Base-by-base conservation (phyloP, 2,329 filamentous ascomycete species). In the Colletotrichum somersetense region DNA sequence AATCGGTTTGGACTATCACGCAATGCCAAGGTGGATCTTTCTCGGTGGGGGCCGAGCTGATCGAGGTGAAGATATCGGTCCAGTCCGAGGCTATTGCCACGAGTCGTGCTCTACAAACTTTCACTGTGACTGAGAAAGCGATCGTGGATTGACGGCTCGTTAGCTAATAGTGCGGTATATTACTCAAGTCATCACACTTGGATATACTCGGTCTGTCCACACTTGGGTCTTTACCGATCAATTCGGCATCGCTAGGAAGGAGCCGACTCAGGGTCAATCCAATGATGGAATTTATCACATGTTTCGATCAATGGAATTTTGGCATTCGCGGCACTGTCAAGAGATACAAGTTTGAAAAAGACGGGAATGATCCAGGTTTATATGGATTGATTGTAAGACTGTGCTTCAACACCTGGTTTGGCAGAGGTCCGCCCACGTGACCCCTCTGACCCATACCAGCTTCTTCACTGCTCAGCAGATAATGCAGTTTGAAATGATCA, bases 1-100 rank as follows among this genome's bases (percentile, higher is more conserved):
- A 68, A 72, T 72, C 66, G 35, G 23, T 30, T 46, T 64, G 35
- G 35, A 23, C 46, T 50, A 72, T 72, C 59, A 72, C 69, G 69
- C 69, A 64, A 72, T 69, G 59, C 44, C 33, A 55, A 42, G 5
- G 67, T 66, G 67, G 67, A 56, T 53, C 59, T 62, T 46, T 33
- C 53, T 72, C 66, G 66, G 67, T 71, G 10, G 10, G 46, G 38
- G 64, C 69, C 69, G 69, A 72, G 58, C 50, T 30, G 38, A 69
- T 8, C 11, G 59, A 44, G n/a, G 66, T 35, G 53, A 48, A 63
- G 66, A 72, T 61, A 64, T 64, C 69, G 69, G 69, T 50, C 38
- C 52, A 68, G 69, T 53, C 69, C 69, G 69, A 72, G 42, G 55
- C 14, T 38, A 33, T 20, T 23, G 52, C 5, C 23, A 26, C 64